These are phyloP conservation scores for Agrostemma githago DNA, from an alignment of 148 eudicot species.

Conservation along the genomic window DNA sequence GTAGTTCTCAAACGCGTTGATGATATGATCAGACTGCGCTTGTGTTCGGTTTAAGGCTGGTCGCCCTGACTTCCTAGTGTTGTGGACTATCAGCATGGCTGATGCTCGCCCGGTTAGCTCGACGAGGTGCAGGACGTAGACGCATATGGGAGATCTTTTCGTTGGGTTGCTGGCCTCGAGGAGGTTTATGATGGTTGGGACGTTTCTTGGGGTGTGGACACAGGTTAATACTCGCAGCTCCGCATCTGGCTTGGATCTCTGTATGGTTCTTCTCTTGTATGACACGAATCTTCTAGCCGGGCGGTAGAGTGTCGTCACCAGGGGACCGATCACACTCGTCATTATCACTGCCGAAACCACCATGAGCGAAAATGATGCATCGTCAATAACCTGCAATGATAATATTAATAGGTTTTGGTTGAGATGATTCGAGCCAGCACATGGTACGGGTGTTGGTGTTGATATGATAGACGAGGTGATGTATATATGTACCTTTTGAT, in stretches of 20 bases:
- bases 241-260: constrained; percentile 52
- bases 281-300: constrained; percentile 58
- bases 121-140: constrained; percentile 53
- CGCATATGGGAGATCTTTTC: constrained; percentile 47
- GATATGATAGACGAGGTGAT: too few relatives aligned
- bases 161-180: constrained; percentile 60
- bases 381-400: constrained; percentile 56
- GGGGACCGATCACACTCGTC: constrained; percentile 60
- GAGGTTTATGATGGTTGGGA: constrained; percentile 73
- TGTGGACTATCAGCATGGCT: constrained; percentile 85
- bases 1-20: constrained; percentile 61
- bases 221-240: constrained; percentile 62
- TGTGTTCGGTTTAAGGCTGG: constrained; percentile 63
- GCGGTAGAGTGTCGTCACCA: constrained; percentile 54
- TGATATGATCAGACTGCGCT: constrained; percentile 83
- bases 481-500: constrained; percentile 54
- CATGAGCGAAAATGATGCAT: constrained; percentile 66
- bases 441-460: too few relatives aligned
- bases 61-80: constrained; percentile 47
- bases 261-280: constrained; percentile 74
- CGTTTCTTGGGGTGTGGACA: constrained; percentile 63
- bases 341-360: constrained; percentile 60
- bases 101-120: constrained; percentile 62
- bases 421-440: too few relatives aligned
- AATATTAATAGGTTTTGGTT: neutral